Conservation (phyloP, 2,329 filamentous ascomycete species). For the Aspergillus piperis region DNA sequence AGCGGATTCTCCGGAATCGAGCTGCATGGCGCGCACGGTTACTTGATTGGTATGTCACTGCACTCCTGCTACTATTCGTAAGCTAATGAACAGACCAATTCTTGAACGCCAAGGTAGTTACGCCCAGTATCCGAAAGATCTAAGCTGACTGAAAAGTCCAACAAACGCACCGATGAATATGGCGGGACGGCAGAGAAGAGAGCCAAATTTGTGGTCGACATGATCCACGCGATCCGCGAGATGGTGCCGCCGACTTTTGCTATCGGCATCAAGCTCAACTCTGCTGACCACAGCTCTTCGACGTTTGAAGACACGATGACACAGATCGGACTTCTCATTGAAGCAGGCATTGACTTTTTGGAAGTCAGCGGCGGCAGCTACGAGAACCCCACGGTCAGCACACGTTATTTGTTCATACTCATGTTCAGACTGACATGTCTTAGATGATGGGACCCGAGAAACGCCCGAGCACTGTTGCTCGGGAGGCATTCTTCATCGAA, state of each 20-base stretch:
- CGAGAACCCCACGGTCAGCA: constrained; percentile 52
- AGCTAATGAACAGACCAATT: constrained; percentile 36
- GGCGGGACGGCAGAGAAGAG: constrained; percentile 51
- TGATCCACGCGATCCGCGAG: constrained; percentile 46
- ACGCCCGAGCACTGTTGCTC: constrained; percentile 51
- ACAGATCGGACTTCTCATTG: constrained; percentile 54
- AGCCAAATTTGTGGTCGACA: constrained; percentile 48
- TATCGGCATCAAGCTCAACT: constrained; percentile 55
- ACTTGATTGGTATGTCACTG: constrained; percentile 46
- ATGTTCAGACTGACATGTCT: neutral
- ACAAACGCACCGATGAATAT: constrained; percentile 51
- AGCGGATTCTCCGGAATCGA: constrained; percentile 57
- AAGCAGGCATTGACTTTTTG: constrained; percentile 61
- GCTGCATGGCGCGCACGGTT: constrained; percentile 56
- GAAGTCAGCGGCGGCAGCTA: constrained; percentile 67
- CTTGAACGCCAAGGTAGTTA: constrained; percentile 37
- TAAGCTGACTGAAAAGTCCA: constrained; percentile 35
- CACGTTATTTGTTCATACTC: neutral
- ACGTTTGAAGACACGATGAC: constrained; percentile 56
- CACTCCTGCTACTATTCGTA: no score
- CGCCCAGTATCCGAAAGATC: neutral
- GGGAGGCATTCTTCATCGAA: constrained; percentile 70
- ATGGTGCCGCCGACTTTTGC: constrained; percentile 47
- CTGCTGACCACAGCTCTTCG: constrained; percentile 46
- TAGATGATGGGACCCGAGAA: constrained; percentile 40